phyloP scores from a whole-genome alignment of 192 early-diverging fungal species.

The Allomyces arbusculus region DNA sequence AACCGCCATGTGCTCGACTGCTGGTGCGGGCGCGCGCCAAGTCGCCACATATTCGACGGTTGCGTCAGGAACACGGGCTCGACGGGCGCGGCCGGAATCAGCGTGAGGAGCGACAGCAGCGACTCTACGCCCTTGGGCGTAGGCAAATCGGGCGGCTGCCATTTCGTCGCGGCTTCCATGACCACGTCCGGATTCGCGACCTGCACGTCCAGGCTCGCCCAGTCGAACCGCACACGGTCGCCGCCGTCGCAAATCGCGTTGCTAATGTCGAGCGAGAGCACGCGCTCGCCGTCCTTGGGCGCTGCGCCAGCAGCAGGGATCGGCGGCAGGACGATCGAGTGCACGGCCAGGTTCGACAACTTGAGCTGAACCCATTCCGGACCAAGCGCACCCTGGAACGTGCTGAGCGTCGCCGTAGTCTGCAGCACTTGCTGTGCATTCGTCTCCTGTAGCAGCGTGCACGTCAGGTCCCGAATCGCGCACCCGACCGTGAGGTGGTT shows the following conservation, averaged over 20 bases:
- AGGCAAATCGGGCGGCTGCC: not conserved
- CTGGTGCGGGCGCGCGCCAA: slow-evolving; percentile 21
- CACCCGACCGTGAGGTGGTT: too few species aligned
- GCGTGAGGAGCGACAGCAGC: not conserved
- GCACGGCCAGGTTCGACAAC: not conserved
- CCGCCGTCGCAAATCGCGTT: too few species aligned
- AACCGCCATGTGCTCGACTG: not conserved
- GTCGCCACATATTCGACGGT: slow-evolving; percentile 36
- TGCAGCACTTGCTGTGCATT: not conserved
- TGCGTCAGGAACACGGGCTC: slow-evolving; percentile 46
- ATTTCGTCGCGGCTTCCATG: not conserved
- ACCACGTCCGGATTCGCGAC: not conserved
- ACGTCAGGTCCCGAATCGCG: too few species aligned
- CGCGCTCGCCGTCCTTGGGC: too few species aligned
- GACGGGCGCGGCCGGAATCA: slow-evolving; percentile 5
- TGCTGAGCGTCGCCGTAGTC: not conserved
- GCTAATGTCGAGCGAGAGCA: too few species aligned
- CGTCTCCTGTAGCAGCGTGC: too few species aligned
- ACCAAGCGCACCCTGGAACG: not conserved
- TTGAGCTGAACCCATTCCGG: not conserved
- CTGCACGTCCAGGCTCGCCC: not conserved
- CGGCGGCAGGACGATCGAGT: too few species aligned
- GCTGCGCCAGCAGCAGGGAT: too few species aligned
- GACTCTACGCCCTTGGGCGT: not conserved
- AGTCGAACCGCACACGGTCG: too few species aligned